A percentile compares a stretch with the other conserved stretches of the same genome.
phyloP scores from a whole-genome alignment of 495 filamentous ascomycete genomes.

The Aspergillus mulundensis region DNA sequence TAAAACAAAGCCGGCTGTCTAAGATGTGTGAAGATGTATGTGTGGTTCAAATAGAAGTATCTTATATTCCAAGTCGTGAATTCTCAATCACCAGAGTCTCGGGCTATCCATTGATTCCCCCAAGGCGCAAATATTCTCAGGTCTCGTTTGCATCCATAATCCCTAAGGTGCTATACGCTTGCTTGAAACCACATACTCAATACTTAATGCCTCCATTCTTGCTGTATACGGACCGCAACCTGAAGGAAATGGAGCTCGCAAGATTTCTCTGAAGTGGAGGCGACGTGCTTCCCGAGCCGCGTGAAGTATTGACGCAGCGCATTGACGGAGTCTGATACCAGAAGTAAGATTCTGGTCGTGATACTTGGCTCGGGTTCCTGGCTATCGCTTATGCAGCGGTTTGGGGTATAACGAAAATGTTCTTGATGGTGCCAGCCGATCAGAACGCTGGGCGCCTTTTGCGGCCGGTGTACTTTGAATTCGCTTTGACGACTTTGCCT shows the following conservation, averaged over 20 bases:
- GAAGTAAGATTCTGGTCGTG: background rate
- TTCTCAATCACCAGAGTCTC: background rate
- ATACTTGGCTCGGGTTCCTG: background rate
- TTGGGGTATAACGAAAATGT: background rate
- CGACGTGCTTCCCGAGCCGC: background rate
- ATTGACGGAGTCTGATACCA: background rate
- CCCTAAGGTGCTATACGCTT: too few relatives aligned
- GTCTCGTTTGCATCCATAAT: background rate
- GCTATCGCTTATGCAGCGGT: background rate
- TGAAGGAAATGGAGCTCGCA: background rate
- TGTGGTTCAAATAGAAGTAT: conserved; percentile 14
- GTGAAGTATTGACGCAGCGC: background rate
- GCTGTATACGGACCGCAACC: background rate
- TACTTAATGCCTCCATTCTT: background rate
- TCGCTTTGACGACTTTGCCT: conserved; percentile 87
- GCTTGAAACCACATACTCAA: background rate
- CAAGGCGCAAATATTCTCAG: background rate
- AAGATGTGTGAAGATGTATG: conserved; percentile 21
- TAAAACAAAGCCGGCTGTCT: conserved; percentile 25
- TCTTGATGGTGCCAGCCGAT: conserved; percentile 8
- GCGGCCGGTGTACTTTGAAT: conserved; percentile 87
- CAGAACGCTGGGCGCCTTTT: conserved; percentile 64
- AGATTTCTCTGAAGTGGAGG: background rate
- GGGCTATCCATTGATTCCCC: background rate
- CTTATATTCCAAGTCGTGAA: background rate